These are phyloP conservation scores for Penicillium chermesinum DNA, from an alignment of 495 filamentous ascomycete genomes.

Conservation along the genomic window DNA sequence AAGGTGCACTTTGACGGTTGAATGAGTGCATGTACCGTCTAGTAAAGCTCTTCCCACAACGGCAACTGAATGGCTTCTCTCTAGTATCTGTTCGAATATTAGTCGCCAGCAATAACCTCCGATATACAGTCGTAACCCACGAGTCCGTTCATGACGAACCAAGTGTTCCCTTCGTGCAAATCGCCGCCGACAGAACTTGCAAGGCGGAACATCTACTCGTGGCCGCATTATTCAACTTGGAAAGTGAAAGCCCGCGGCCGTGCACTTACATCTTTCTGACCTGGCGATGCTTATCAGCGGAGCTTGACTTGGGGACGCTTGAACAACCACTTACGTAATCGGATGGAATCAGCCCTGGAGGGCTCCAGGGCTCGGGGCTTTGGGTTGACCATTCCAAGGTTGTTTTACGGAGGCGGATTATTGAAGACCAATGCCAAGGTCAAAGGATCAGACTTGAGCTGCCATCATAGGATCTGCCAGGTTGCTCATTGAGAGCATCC, in stretches of 20 bases:
- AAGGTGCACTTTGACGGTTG: background rate
- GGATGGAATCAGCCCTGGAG: background rate
- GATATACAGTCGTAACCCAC: background rate
- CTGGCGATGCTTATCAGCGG: background rate
- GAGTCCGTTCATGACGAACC: slow-evolving; percentile 4
- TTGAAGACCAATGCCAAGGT: no score
- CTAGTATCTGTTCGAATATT: slow-evolving; percentile 5
- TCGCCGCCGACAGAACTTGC: slow-evolving; percentile 5
- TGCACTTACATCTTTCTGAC: background rate
- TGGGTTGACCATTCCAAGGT: no score
- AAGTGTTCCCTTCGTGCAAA: slow-evolving; percentile 5
- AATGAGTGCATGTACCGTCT: background rate
- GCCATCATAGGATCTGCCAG: no score
- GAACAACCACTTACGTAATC: background rate
- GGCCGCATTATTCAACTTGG: background rate
- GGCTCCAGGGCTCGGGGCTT: no score
- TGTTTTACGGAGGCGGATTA: no score
- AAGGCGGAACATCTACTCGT: slow-evolving; percentile 3
- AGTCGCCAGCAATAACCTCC: no score
- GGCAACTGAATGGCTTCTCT: slow-evolving; percentile 5
- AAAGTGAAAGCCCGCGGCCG: background rate
- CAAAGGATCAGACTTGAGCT: no score
- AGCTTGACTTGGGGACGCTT: background rate
- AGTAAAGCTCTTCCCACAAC: slow-evolving; percentile 1
- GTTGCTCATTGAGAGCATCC: no score